phyloP scores from a whole-genome alignment of 2,329 filamentous ascomycete species.

The Apiospora marii region DNA sequence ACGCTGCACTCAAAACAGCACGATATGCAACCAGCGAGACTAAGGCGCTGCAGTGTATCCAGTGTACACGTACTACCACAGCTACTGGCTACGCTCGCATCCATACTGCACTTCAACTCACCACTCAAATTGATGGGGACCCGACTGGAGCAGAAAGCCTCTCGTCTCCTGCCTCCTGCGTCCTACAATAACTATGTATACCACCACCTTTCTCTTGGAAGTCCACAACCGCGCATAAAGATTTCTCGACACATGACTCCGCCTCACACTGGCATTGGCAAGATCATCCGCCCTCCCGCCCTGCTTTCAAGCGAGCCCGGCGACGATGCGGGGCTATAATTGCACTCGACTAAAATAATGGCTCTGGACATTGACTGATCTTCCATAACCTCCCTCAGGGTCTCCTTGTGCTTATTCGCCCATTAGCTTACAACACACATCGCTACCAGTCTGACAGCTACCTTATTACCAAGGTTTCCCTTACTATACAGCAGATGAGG shows the following conservation, averaged over 20 bases:
- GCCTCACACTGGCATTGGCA: constrained; percentile 8
- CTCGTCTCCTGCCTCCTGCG: background rate
- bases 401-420: constrained; percentile 7
- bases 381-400: constrained; percentile 10
- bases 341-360: background rate
- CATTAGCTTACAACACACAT: background rate
- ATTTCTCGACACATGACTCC: background rate
- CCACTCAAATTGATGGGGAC: constrained; percentile 3
- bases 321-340: constrained; percentile 1
- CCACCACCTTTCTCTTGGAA: background rate
- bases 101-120: background rate
- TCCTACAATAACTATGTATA: background rate
- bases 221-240: constrained; percentile 6
- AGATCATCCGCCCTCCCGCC: background rate
- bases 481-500: background rate
- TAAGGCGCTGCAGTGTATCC: background rate
- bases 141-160: background rate
- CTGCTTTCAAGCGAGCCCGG: constrained; percentile 7
- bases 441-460: background rate
- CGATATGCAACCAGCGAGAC: background rate
- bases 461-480: background rate
- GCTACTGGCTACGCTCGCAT: background rate
- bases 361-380: background rate
- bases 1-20: background rate
- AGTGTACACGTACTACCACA: constrained; percentile 5